Conservation (phyloP, 2,329 filamentous ascomycete genomes). For the Endothia cerciana region DNA sequence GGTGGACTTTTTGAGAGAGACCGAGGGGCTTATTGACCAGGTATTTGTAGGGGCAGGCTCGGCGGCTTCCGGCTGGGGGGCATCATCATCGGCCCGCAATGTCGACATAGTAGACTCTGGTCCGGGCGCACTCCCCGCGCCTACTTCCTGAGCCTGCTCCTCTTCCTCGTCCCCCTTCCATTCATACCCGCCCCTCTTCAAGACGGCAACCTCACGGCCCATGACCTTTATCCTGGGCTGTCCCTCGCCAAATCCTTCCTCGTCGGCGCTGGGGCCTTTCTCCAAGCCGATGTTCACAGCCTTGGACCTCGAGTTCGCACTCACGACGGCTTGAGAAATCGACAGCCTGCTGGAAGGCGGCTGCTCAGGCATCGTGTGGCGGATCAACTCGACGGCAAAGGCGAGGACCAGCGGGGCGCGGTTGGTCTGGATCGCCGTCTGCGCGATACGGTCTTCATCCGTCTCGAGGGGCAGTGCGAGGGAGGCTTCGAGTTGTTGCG, state of each 20-base stretch:
- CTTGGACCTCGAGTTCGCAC: conserved; percentile 77
- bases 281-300: conserved; percentile 76
- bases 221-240: conserved; percentile 75
- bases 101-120: conserved; percentile 27
- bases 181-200: conserved; percentile 78
- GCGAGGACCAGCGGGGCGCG: conserved; percentile 81
- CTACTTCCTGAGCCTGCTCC: conserved; percentile 20
- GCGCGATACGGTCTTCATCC: conserved; percentile 63
- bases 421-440: conserved; percentile 70
- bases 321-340: conserved; percentile 81
- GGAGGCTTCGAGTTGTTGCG: conserved; percentile 65
- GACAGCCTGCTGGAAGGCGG: conserved; percentile 83
- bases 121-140: conserved; percentile 17
- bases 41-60: conserved; percentile 34
- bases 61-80: conserved; percentile 29
- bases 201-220: conserved; percentile 72
- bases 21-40: conserved; percentile 57
- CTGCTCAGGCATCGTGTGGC: conserved; percentile 84
- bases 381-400: conserved; percentile 74
- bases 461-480: conserved; percentile 61
- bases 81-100: conserved; percentile 30
- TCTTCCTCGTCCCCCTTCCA: conserved; percentile 48
- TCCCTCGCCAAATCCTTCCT: conserved; percentile 74
- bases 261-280: conserved; percentile 64
- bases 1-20: conserved; percentile 57